These are phyloP conservation scores for Diplodia corticola DNA, from an alignment of 2,329 filamentous ascomycete genomes.

Conservation along the genomic window DNA sequence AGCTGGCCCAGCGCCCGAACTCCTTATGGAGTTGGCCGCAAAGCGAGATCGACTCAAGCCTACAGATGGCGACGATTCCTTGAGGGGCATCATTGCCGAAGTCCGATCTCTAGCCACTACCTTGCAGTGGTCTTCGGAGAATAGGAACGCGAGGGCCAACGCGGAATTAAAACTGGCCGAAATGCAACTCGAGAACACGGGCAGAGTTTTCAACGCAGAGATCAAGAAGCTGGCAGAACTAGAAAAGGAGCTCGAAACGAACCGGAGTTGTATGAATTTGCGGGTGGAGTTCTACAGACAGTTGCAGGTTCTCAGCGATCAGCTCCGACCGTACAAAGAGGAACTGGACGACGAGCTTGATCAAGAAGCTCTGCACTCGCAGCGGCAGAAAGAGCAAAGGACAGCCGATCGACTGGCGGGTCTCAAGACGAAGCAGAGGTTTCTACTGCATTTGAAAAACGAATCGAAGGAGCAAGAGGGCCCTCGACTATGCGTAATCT, in stretches of 20 bases:
- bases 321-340: constrained; percentile 73
- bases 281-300: constrained; percentile 89
- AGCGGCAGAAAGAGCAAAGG: constrained; percentile 50
- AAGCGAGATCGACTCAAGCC: constrained; percentile 54
- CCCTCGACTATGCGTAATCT: constrained; percentile 77
- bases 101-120: constrained; percentile 64
- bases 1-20: constrained; percentile 70
- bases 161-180: constrained; percentile 67
- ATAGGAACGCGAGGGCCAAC: constrained; percentile 56
- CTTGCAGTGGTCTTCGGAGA: constrained; percentile 59
- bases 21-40: constrained; percentile 57
- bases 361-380: constrained; percentile 45
- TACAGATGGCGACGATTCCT: constrained; percentile 57
- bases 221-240: constrained; percentile 52
- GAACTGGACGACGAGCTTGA: constrained; percentile 60
- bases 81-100: constrained; percentile 70
- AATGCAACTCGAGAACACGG: constrained; percentile 61
- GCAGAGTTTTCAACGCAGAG: constrained; percentile 54
- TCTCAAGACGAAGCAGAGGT: constrained; percentile 72
- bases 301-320: constrained; percentile 87
- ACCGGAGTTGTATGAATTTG: constrained; percentile 77
- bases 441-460: constrained; percentile 63
- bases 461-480: constrained; percentile 61
- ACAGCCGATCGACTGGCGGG: constrained; percentile 61
- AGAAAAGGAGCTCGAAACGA: constrained; percentile 73